phyloP scores from a whole-genome alignment of 2,329 filamentous ascomycete species.

The Diaporthe citrichinensis region DNA sequence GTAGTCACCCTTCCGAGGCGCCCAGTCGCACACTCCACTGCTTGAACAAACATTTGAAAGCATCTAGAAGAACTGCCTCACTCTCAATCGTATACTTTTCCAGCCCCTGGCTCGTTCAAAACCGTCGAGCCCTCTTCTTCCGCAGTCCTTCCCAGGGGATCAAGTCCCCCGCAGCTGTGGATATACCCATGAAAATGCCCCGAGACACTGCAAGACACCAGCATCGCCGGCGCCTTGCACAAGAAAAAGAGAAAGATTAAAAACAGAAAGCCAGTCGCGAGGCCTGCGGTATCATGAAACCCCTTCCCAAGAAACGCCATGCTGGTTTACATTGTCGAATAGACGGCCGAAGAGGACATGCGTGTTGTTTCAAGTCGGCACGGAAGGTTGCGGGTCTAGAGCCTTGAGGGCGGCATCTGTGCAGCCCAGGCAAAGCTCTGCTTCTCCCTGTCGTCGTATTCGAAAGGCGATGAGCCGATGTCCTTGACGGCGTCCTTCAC shows the following conservation, averaged over 20 bases:
- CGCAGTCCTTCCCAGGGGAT: neutral
- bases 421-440: constrained; percentile 23
- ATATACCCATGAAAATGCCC: neutral
- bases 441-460: constrained; percentile 34
- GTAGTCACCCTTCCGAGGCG: neutral
- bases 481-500: constrained; percentile 41
- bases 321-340: constrained; percentile 1
- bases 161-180: neutral
- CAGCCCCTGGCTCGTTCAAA: neutral
- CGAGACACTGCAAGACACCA: neutral
- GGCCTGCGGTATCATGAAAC: constrained; percentile 11
- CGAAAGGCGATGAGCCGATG: constrained; percentile 40
- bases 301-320: constrained; percentile 1
- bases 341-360: neutral
- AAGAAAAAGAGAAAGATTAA: neutral
- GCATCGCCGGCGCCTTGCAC: neutral
- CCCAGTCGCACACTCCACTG: neutral
- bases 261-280: neutral
- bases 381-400: neutral
- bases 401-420: constrained; percentile 34
- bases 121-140: too few relatives aligned
- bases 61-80: neutral
- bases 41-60: neutral
- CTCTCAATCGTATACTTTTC: neutral
- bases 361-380: neutral